Conservation (phyloP, 305 asterid species). For the Withania somnifera region DNA sequence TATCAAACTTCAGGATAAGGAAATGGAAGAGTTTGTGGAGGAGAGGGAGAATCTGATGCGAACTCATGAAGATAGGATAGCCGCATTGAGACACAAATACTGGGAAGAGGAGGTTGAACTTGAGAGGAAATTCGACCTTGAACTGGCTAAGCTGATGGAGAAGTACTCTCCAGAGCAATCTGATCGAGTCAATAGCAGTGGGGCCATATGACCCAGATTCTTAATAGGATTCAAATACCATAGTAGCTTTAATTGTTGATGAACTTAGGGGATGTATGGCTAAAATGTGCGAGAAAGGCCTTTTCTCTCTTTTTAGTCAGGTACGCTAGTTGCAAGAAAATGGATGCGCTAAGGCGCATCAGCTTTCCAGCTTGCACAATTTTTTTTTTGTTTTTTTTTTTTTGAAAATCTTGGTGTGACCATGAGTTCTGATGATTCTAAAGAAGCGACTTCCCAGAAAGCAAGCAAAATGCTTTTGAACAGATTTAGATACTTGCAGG, state of each 20-base stretch:
- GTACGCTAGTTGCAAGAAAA: background rate
- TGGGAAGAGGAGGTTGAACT: conserved; percentile 33
- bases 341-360: background rate
- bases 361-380: background rate
- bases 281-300: background rate
- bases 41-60: conserved; percentile 32
- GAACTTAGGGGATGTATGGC: background rate
- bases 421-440: background rate
- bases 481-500: background rate
- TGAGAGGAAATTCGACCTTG: conserved; percentile 35
- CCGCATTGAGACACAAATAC: conserved; percentile 24
- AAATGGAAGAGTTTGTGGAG: background rate
- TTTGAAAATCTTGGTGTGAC: background rate
- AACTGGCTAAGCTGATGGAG: conserved; percentile 22
- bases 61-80: conserved; percentile 20
- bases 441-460: background rate
- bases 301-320: background rate
- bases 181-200: background rate
- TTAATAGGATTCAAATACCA: background rate
- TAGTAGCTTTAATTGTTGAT: background rate
- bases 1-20: too few relatives aligned
- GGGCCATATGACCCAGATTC: background rate
- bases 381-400: too few relatives aligned
- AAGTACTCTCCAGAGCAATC: conserved; percentile 25
- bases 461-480: background rate